Base-by-base conservation (phyloP, 2,329 filamentous ascomycete species). In the Cercospora janseana region DNA sequence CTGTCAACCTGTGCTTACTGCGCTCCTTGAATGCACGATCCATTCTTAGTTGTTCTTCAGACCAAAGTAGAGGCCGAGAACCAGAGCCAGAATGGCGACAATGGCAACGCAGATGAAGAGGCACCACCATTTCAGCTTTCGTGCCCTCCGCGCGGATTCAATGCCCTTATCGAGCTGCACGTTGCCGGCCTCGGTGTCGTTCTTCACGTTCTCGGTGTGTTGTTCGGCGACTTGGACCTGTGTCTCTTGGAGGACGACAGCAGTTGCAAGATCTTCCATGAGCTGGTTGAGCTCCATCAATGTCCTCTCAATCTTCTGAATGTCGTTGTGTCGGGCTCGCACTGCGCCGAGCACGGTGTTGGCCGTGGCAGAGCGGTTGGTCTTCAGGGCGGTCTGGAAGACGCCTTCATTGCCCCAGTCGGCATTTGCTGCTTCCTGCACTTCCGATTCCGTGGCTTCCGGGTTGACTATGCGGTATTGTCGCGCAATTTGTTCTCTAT, bases 61-160 rank as follows among this genome's bases (percentile, higher is more conserved):
- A 35, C 75, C 75, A 63, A 77, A 75, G 59, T 72, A 73, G 26
- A 80, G 52, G 6, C 76, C 78, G 46, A 76, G 63, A 12, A 73
- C 66, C 23, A 81, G 67, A 13, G 70, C 79, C 31, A 80, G 45
- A 32, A 80, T 75, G 46, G 70, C 59, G 20, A 76, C 55, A 54
- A 79, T 77, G 18, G 71, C 52, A 15, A 78, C 61, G 21, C 71
- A 63, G 37, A 90, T 74, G 54, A 82, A 70, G 54, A 87, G 73
- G 65, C 85, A 88, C 79, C 81, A 89, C 87, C 88, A 91, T 77
- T 92, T 92, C 71, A 88, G 79, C 75, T 83, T 87, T 62, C 86
- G 79, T 60, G 80, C 79, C 60, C 81, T 78, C 58, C 79, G 76
- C 42, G 86, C 87, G 61, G 79, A 79, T 57, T 79, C 75, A 60